phyloP scores from a whole-genome alignment of 768 basidiomycete genomes.

The Gelatoporia subvermispora region DNA sequence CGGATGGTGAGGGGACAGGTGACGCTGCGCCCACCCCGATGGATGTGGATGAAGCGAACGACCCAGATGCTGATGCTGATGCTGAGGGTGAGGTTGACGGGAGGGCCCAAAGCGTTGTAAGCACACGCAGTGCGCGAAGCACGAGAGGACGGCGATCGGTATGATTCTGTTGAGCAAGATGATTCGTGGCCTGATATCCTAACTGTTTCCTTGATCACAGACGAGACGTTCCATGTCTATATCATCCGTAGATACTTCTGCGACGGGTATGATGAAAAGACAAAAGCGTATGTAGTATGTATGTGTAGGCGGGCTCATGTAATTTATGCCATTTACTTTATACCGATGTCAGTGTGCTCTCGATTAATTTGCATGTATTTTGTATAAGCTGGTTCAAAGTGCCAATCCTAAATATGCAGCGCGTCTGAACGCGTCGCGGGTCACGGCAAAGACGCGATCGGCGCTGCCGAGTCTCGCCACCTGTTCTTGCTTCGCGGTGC shows the following conservation, averaged over 20 bases:
- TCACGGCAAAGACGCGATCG: too few relatives aligned
- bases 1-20: conserved; percentile 32
- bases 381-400: too few relatives aligned
- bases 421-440: too few relatives aligned
- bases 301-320: too few relatives aligned
- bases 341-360: too few relatives aligned
- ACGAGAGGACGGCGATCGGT: conserved; percentile 56
- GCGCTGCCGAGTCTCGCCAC: too few relatives aligned
- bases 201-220: conserved; percentile 25
- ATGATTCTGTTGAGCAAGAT: conserved; percentile 19
- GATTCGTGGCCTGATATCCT: neutral
- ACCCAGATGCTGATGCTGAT: conserved; percentile 7
- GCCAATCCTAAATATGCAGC: too few relatives aligned
- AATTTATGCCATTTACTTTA: too few relatives aligned
- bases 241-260: conserved; percentile 70
- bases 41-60: conserved; percentile 45
- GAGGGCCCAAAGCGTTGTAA: conserved; percentile 59
- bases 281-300: conserved; percentile 1
- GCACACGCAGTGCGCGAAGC: conserved; percentile 27
- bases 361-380: too few relatives aligned
- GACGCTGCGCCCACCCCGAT: conserved; percentile 39
- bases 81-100: conserved; percentile 38
- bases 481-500: too few relatives aligned
- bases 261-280: conserved; percentile 4
- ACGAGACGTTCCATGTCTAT: conserved; percentile 64